Evolutionary conservation across 306 rosid species (phyloP).

Genomic region (Amphicarpaea edgeworthii): DNA sequence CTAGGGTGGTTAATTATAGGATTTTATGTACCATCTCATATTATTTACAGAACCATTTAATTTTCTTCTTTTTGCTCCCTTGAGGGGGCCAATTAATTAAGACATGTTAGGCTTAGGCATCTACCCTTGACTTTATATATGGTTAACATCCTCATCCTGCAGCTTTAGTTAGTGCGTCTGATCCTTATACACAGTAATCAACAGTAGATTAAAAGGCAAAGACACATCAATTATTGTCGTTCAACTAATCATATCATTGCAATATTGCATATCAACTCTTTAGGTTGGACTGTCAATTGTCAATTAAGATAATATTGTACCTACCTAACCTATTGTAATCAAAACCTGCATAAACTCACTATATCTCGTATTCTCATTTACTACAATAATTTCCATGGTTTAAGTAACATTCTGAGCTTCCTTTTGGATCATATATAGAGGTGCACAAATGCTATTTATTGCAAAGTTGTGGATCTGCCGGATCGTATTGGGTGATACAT

Average conservation of each 20-base stretch:
- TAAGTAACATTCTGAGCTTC: background rate
- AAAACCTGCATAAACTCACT: no score
- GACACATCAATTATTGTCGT: conserved; percentile 27
- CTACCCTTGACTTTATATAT: conserved; percentile 43
- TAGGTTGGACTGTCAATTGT: conserved; percentile 33
- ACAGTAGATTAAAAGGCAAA: conserved; percentile 45
- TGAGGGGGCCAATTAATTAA: conserved; percentile 9
- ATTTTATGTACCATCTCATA: conserved; percentile 23
- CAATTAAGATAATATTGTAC: no score
- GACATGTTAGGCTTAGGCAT: conserved; percentile 44
- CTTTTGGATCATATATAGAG: background rate
- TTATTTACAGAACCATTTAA: background rate
- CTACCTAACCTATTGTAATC: no score
- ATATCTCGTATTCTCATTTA: background rate
- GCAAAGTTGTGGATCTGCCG: background rate
- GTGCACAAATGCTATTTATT: conserved; percentile 20
- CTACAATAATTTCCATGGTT: background rate
- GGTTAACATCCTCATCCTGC: conserved; percentile 27
- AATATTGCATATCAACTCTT: conserved; percentile 35
- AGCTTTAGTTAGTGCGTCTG: conserved; percentile 40
- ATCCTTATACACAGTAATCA: conserved; percentile 26
- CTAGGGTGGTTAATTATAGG: conserved; percentile 19
- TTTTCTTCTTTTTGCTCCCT: background rate
- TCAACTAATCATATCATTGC: conserved; percentile 46
- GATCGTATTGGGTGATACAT: background rate